A percentile compares a stretch with the other conserved stretches of the same genome.
Evolutionary conservation across 305 asterid genomes (phyloP).

Genomic region (Lippia alba): DNA sequence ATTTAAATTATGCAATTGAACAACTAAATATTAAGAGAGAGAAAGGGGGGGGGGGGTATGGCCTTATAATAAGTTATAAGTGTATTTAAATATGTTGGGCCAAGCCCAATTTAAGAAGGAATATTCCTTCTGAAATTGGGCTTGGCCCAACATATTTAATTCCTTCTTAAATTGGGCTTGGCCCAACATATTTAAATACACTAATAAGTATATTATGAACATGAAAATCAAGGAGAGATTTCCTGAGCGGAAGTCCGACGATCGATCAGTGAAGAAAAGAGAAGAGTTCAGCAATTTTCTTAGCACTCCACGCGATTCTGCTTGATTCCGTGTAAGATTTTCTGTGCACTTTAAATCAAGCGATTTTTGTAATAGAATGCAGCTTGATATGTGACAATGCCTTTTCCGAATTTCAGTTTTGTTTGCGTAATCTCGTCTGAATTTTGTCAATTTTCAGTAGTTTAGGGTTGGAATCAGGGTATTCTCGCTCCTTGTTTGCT

Average conservation of each 20-base stretch:
- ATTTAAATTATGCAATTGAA: no score
- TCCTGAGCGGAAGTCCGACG: background rate
- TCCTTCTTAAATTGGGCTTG: background rate
- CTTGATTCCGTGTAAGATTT: conserved; percentile 22
- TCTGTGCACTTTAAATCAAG: background rate
- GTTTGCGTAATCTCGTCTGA: conserved; percentile 10
- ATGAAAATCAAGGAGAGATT: background rate
- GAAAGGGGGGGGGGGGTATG: no score
- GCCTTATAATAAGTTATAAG: no score
- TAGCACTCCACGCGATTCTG: background rate
- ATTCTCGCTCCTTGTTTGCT: background rate
- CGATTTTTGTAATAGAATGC: background rate
- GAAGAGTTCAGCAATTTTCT: background rate
- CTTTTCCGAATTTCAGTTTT: background rate
- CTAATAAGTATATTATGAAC: background rate
- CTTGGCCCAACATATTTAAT: no score
- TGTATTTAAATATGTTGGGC: no score
- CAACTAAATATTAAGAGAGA: no score
- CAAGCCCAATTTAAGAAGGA: no score
- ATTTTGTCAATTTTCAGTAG: background rate
- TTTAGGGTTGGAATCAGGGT: background rate
- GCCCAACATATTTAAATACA: background rate
- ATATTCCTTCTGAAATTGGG: no score
- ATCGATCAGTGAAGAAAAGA: background rate
- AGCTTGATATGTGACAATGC: background rate